Evolutionary conservation across 2,329 filamentous ascomycete genomes (phyloP).

Genomic region (Gaeumannomyces tritici): DNA sequence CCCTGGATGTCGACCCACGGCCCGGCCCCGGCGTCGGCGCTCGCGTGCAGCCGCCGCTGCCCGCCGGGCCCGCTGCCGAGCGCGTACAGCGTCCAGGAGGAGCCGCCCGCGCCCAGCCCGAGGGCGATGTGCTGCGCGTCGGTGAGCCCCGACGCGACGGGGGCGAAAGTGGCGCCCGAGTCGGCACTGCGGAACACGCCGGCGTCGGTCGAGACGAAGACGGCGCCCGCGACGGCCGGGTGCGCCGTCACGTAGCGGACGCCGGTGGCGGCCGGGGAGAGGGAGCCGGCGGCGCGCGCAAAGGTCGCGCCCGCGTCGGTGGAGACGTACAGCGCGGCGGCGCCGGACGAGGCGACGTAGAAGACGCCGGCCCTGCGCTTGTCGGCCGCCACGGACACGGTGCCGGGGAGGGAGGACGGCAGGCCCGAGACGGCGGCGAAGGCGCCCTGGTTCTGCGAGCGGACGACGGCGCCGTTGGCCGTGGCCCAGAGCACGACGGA

Average conservation of each 20-base stretch:
- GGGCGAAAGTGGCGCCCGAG: slow-evolving; percentile 36
- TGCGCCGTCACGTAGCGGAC: slow-evolving; percentile 48
- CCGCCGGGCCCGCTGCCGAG: slow-evolving; percentile 33
- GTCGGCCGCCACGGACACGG: slow-evolving; percentile 42
- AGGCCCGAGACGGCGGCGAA: slow-evolving; percentile 36
- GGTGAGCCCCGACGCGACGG: slow-evolving; percentile 23
- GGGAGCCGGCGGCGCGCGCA: slow-evolving; percentile 19
- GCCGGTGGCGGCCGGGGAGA: slow-evolving; percentile 28
- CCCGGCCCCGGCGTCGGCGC: slow-evolving; percentile 26
- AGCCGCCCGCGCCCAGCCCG: slow-evolving; percentile 23
- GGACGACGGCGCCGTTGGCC: slow-evolving; percentile 27
- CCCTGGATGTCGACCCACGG: slow-evolving; percentile 31
- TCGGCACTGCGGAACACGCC: slow-evolving; percentile 46
- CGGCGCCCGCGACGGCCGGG: slow-evolving; percentile 47
- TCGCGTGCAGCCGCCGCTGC: slow-evolving; percentile 32
- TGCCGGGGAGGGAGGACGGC: slow-evolving; percentile 28
- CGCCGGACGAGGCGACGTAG: slow-evolving; percentile 33
- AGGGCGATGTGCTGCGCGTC: slow-evolving; percentile 33
- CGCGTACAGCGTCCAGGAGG: slow-evolving; percentile 35
- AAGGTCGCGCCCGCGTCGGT: slow-evolving; percentile 37
- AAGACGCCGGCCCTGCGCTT: slow-evolving; percentile 42
- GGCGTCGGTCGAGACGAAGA: slow-evolving; percentile 45
- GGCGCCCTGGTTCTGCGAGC: slow-evolving; percentile 26
- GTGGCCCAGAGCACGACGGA: slow-evolving; percentile 40
- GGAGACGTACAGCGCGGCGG: slow-evolving; percentile 38